Base-by-base conservation (phyloP, 2,329 filamentous ascomycete species). In the Zasmidium cellare region DNA sequence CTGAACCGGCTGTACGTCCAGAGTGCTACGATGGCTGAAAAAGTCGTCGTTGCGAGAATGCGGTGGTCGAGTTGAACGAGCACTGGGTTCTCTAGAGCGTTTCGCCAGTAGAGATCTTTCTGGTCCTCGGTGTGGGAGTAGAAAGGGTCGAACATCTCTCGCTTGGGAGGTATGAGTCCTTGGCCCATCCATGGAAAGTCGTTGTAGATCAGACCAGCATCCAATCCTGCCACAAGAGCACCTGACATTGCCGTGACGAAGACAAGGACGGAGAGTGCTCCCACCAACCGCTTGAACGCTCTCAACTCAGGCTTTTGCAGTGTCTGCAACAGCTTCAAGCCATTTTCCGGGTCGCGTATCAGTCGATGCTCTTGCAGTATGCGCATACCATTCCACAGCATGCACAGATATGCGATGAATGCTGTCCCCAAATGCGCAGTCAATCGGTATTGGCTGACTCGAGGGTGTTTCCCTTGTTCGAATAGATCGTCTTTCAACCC, bases 201-300 rank as follows among this genome's bases (percentile, higher is more conserved):
- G 74, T 99, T 99, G 81, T 99, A 99, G 76, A 99, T 97, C 56
- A 99, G 82, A 9, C 94, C 94, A 9, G 94, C 94, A 72, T 99
- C 94, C 14, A 99, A 87, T 28, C 94, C 94, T 6, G 94, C 94
- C 28, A 99, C 94, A 2, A 99, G 84, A 3, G 88, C 93, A 54
- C 93, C 94, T 3, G 94, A 97, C 84, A 99, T 90, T 70, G 90
- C 92, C 3, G 94, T 99, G 31, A 84, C 81, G 76, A 96, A 97
- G 66, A 96, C 87, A 23, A 99, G 84, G 2, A 82, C 79, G 9
- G 88, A 84, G 23, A 97, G 81, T 2, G 82, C 87, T 5, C 85
- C 82, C 20, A 91, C 87, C 19, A 86, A 87, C 67, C 87, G 84
- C 53, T 90, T 87, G 79, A 97, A 92, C 51, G 85, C 71, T 14